A percentile compares a stretch with the other conserved stretches of the same genome.
These are phyloP conservation scores for Paratrypanosoma confusum DNA, from an alignment of 208 protist species.

Conservation along the genomic window DNA sequence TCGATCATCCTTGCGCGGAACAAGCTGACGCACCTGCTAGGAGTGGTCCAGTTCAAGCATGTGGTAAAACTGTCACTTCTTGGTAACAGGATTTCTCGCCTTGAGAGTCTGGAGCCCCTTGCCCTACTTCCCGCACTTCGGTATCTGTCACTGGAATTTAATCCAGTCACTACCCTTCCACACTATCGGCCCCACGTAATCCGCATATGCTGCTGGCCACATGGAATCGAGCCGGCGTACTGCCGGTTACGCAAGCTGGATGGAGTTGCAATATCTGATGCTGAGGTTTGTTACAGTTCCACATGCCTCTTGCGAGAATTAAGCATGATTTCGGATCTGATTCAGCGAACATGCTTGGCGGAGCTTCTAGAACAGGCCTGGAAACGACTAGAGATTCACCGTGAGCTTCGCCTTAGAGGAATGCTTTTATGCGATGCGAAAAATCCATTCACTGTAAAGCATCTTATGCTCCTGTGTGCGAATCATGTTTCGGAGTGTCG, in stretches of 20 bases:
- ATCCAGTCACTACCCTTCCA: conserved; percentile 60
- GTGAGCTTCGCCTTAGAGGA: conserved; percentile 40
- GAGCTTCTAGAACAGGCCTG: conserved; percentile 43
- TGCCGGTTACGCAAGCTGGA: conserved; percentile 73
- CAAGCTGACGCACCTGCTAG: conserved; percentile 34
- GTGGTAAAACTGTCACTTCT: conserved; percentile 69
- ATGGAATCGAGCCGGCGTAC: conserved; percentile 22
- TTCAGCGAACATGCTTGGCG: conserved; percentile 44
- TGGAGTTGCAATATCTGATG: conserved; percentile 16
- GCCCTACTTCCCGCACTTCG: conserved; percentile 49
- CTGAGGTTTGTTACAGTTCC: conserved; percentile 29
- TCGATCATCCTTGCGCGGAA: conserved; percentile 76
- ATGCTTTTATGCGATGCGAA: conserved; percentile 31
- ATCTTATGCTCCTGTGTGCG: no score
- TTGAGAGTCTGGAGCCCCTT: conserved; percentile 75
- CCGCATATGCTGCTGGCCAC: conserved; percentile 64
- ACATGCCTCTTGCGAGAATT: conserved; percentile 49
- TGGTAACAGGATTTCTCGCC: conserved; percentile 52
- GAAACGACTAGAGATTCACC: conserved; percentile 26
- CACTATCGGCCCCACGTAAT: conserved; percentile 77
- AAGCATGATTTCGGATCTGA: conserved; percentile 44
- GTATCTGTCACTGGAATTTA: conserved; percentile 75
- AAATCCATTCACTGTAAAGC: no score
- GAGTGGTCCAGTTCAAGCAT: conserved; percentile 71
- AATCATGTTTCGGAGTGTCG: no score